phyloP scores from a whole-genome alignment of 2,329 filamentous ascomycete species.

The Pseudogymnoascus sp. region DNA sequence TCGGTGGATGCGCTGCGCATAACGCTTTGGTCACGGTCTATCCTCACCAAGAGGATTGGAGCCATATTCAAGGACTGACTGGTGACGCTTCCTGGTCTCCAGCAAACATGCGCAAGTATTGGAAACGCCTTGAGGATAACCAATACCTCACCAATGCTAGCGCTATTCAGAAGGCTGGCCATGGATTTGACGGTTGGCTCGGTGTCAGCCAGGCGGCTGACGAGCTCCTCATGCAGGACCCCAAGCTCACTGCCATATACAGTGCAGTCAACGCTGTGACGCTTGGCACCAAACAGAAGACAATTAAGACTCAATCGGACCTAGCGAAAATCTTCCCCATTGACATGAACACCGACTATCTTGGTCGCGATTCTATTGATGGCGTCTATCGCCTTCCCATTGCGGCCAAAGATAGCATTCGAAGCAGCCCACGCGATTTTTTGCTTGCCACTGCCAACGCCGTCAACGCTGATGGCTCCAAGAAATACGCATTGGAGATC shows the following conservation, averaged over 20 bases:
- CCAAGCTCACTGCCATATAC: conserved; percentile 18
- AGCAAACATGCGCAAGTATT: conserved; percentile 36
- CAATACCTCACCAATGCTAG: conserved; percentile 34
- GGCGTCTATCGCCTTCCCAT: conserved; percentile 22
- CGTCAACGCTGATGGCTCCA: conserved; percentile 16
- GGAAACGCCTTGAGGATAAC: conserved; percentile 37
- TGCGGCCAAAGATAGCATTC: conserved; percentile 14
- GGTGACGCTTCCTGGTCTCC: conserved; percentile 38
- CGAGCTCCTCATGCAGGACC: conserved; percentile 15
- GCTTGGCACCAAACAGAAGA: conserved; percentile 11
- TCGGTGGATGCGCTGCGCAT: conserved; percentile 32
- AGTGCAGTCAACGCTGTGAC: conserved; percentile 17
- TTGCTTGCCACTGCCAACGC: conserved; percentile 22
- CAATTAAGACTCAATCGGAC: conserved; percentile 10
- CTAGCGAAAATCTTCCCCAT: conserved; percentile 13
- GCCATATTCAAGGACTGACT: conserved; percentile 34
- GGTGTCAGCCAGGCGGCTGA: conserved; percentile 9
- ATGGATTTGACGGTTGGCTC: conserved; percentile 38
- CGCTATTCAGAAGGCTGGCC: conserved; percentile 29
- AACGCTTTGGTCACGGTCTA: conserved; percentile 34
- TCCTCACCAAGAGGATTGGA: conserved; percentile 37
- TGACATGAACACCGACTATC: conserved; percentile 22
- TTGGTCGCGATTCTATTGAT: conserved; percentile 16
- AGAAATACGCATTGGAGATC: conserved; percentile 20
- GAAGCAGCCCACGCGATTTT: conserved; percentile 21